A percentile compares a stretch with the other conserved stretches of the same genome.
Evolutionary conservation across 148 eudicot species (phyloP).

Genomic region (Beta vulgaris): DNA sequence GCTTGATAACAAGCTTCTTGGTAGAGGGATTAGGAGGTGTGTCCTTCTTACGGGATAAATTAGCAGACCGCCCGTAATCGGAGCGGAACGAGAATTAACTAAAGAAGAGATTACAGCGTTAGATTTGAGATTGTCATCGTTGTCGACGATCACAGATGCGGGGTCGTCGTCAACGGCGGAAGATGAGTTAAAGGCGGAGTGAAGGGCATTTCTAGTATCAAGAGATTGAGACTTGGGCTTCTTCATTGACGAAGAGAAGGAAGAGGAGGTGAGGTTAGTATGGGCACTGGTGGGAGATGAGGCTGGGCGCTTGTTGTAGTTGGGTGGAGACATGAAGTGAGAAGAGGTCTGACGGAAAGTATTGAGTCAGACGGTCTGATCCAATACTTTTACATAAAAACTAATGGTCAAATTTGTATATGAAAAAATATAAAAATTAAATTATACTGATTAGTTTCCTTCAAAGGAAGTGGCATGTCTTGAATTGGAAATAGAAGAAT

Average conservation of each 20-base stretch:
- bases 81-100: neutral
- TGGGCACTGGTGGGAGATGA: neutral
- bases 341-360: too few species aligned
- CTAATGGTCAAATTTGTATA: too few species aligned
- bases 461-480: too few species aligned
- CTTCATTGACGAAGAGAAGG: conserved; percentile 27
- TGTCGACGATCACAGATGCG: conserved; percentile 26
- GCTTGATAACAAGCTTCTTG: conserved; percentile 86
- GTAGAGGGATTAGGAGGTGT: conserved; percentile 72
- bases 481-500: too few species aligned
- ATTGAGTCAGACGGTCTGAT: too few species aligned
- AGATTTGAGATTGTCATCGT: conserved; percentile 22
- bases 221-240: conserved; percentile 27
- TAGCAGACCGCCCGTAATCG: conserved; percentile 46
- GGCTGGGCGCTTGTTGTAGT: conserved; percentile 32
- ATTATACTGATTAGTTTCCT: too few species aligned
- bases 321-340: conserved; percentile 37
- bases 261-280: neutral
- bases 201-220: conserved; percentile 24
- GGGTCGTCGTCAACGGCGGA: neutral
- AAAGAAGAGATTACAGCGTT: neutral
- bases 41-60: conserved; percentile 86
- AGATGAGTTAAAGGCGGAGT: neutral
- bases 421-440: too few species aligned
- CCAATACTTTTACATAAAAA: too few species aligned